Evolutionary conservation across 345 rosid genomes (phyloP).

Genomic region (Brassica carinata): DNA sequence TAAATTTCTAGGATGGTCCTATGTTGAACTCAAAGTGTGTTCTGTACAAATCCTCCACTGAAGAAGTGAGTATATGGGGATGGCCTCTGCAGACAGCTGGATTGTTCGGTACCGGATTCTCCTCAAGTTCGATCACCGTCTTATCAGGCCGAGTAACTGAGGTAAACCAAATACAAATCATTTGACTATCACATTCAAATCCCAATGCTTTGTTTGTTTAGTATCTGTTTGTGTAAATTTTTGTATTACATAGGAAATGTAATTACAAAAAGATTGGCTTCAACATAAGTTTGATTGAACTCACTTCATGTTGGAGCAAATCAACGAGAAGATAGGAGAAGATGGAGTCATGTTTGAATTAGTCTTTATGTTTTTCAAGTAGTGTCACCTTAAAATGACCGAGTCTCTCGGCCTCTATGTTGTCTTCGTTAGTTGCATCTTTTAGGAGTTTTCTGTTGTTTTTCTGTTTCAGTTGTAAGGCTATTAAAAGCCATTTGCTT

Average conservation of each 20-base stretch:
- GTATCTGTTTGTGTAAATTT: background rate
- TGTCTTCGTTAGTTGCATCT: background rate
- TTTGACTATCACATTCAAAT: background rate
- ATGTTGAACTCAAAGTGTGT: conserved; percentile 64
- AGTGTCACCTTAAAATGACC: too few species aligned
- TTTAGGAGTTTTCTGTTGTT: too few species aligned
- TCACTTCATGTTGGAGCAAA: too few species aligned
- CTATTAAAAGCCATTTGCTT: background rate
- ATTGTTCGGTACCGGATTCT: conserved; percentile 55
- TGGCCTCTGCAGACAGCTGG: conserved; percentile 96
- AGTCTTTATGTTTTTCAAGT: background rate
- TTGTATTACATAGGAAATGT: background rate
- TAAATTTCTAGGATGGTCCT: conserved; percentile 52
- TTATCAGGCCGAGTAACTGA: conserved; percentile 83
- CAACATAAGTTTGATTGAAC: too few species aligned
- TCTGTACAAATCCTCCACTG: conserved; percentile 65
- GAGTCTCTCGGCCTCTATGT: background rate
- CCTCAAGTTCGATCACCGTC: conserved; percentile 57
- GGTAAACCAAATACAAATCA: conserved; percentile 41
- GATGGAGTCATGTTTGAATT: too few species aligned
- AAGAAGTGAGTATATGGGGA: conserved; percentile 91
- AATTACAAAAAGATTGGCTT: too few species aligned
- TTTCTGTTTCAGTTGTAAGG: background rate
- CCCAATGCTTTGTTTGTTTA: background rate
- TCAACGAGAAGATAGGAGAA: too few species aligned